Conservation (phyloP, 2,329 filamentous ascomycete genomes). For the Ascochyta fabae region DNA sequence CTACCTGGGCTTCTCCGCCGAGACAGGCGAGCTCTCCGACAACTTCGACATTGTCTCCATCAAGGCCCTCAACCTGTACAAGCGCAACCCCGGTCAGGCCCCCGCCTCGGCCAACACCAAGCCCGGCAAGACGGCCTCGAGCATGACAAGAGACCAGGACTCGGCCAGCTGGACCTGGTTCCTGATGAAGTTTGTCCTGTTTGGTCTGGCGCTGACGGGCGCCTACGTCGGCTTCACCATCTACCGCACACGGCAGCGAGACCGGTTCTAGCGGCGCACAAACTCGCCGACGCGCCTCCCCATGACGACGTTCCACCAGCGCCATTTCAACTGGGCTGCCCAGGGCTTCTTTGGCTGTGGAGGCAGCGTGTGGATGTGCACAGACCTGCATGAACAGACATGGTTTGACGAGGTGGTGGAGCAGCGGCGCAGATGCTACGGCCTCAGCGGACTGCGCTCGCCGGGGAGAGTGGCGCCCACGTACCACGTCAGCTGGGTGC, state of each 20-base stretch:
- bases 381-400: not conserved
- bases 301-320: slow-evolving; percentile 4
- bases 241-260: slow-evolving; percentile 69
- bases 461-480: slow-evolving; percentile 4
- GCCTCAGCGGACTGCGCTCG: not conserved
- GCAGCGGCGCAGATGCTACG: slow-evolving; percentile 1
- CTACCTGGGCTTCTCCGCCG: slow-evolving; percentile 73
- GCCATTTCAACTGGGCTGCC: slow-evolving; percentile 6
- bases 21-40: slow-evolving; percentile 95
- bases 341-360: slow-evolving; percentile 3
- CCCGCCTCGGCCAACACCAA: slow-evolving; percentile 18
- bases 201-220: slow-evolving; percentile 72
- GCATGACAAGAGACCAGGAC: slow-evolving; percentile 56
- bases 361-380: slow-evolving; percentile 7
- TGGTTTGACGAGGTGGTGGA: slow-evolving; percentile 7
- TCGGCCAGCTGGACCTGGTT: slow-evolving; percentile 70
- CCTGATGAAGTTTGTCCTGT: slow-evolving; percentile 82
- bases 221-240: slow-evolving; percentile 86
- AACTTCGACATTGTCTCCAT: slow-evolving; percentile 96
- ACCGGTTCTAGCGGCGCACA: slow-evolving; percentile 51
- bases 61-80: slow-evolving; percentile 87
- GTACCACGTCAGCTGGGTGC: slow-evolving; percentile 15
- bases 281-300: not conserved
- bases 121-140: slow-evolving; percentile 27
- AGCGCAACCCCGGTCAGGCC: slow-evolving; percentile 48